Evolutionary conservation across 2,329 filamentous ascomycete species (phyloP).

Genomic region (Arachnopeziza araneosa): DNA sequence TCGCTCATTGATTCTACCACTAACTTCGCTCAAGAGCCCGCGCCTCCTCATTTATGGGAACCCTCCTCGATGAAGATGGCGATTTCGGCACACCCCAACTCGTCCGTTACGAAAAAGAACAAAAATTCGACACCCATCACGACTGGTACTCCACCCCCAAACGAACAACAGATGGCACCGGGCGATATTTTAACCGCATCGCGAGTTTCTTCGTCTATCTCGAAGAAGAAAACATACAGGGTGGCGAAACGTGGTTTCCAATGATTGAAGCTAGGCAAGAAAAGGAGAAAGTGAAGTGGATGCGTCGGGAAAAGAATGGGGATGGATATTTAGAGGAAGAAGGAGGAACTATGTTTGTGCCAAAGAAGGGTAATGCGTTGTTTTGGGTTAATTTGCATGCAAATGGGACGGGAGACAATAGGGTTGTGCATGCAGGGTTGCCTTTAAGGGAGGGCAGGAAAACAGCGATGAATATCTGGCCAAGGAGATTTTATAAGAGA

Average conservation of each 20-base stretch:
- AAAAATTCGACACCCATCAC: constrained; percentile 13
- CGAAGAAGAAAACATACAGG: constrained; percentile 3
- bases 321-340: not conserved
- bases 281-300: not conserved
- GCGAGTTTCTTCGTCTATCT: constrained; percentile 17
- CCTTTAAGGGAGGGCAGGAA: constrained; percentile 12
- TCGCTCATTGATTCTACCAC: not conserved
- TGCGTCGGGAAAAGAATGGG: not conserved
- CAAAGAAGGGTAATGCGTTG: constrained; percentile 12
- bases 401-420: constrained; percentile 18
- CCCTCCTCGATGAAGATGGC: constrained; percentile 2
- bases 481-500: constrained; percentile 6
- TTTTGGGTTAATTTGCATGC: constrained; percentile 19
- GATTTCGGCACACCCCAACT: constrained; percentile 15
- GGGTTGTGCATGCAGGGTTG: constrained; percentile 15
- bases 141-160: constrained; percentile 14
- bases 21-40: constrained; percentile 8
- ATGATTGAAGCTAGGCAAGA: not conserved
- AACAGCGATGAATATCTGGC: constrained; percentile 19
- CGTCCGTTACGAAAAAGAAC: constrained; percentile 10
- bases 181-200: constrained; percentile 9
- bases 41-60: constrained; percentile 9
- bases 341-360: constrained; percentile 8
- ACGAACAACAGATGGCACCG: not conserved
- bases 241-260: constrained; percentile 18